Base-by-base conservation (phyloP, 108 stramenopile species). In the Skeletonema menzelii region DNA sequence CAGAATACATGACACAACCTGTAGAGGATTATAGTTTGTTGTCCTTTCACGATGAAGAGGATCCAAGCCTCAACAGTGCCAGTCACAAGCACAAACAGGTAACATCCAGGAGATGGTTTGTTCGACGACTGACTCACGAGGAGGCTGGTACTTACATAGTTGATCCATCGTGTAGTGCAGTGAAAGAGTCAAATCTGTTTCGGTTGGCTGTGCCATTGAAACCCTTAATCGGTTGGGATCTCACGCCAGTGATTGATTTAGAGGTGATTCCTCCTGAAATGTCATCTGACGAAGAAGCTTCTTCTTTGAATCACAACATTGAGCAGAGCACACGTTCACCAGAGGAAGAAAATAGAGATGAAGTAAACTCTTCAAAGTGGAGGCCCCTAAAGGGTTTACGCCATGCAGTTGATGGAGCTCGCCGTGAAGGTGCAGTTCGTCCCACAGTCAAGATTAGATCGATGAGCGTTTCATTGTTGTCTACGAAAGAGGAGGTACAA, bases 161-260 rank as follows among this genome's bases (percentile, higher is more conserved):
- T n/a, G 56, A 60, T 46, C 46, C 56, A 4, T 53, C 22, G 22
- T 53, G 49, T 24, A 53, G 20, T 53, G 20, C 49, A 53, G 49
- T 75, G 72, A 63, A 79, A 31, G 73, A 59, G 34, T 67, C 68
- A 0, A 76, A 77, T 62, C 28, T 82, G n/a, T 82, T 82, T 49
- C 72, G 82, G 4, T 64, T 82, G 31, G 82, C 77, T 3, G 82
- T 82, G 20, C 82, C 82, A 5, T 63, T 82, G 47, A 35, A 64
- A 56, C 77, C 82, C 10, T 59, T 82, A 56, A 82, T 82, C 47
- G 82, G 82, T 15, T 75, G 72, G 77, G 77, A 82, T 40, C 56
- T 82, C 22, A 82, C 82, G 8, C 82, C 82, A 22, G 82, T 82
- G 56, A 79, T 82, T 38, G 82, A 82, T 49, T 75, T 82, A 46